Percentiles rank a stretch among this genome's conserved stretches.
Conservation (phyloP, 2,329 filamentous ascomycete genomes). For the Phyllosticta paracitricarpa region DNA sequence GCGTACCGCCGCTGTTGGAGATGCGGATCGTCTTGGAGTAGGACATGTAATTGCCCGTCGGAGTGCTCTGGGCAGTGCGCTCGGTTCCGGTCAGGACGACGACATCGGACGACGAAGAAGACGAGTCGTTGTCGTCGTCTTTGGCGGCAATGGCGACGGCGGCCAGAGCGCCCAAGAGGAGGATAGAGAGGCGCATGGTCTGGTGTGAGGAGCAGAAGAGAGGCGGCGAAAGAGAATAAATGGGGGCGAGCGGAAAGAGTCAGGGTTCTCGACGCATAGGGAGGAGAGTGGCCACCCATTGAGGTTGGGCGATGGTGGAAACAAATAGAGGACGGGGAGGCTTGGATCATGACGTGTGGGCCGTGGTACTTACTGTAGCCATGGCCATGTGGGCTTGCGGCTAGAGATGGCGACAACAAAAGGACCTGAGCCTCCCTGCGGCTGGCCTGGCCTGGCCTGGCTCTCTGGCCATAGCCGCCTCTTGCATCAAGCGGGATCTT, state of each 20-base stretch:
- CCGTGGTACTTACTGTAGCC: not conserved
- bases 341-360: not conserved
- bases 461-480: constrained; percentile 4
- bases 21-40: constrained; percentile 4
- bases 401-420: not conserved
- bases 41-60: constrained; percentile 9
- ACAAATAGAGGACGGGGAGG: not conserved
- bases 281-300: not conserved
- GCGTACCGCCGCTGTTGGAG: not conserved
- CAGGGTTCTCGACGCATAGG: not conserved
- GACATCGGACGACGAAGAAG: not conserved
- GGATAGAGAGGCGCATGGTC: constrained; percentile 4
- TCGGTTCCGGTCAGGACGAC: constrained; percentile 4
- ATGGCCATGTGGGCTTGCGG: not conserved
- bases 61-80: not conserved
- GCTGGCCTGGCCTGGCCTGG: not conserved
- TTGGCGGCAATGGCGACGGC: constrained; percentile 2
- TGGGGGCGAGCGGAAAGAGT: not conserved
- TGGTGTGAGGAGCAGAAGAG: constrained; percentile 1
- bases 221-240: not conserved
- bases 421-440: not conserved
- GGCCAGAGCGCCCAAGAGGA: constrained; percentile 1
- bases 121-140: not conserved
- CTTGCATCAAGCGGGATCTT: constrained; percentile 9
- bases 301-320: not conserved